A percentile compares a stretch with the other conserved stretches of the same genome.
These are phyloP conservation scores for Xylariaceae sp. DNA, from an alignment of 2,329 filamentous ascomycete genomes.

Conservation along the genomic window DNA sequence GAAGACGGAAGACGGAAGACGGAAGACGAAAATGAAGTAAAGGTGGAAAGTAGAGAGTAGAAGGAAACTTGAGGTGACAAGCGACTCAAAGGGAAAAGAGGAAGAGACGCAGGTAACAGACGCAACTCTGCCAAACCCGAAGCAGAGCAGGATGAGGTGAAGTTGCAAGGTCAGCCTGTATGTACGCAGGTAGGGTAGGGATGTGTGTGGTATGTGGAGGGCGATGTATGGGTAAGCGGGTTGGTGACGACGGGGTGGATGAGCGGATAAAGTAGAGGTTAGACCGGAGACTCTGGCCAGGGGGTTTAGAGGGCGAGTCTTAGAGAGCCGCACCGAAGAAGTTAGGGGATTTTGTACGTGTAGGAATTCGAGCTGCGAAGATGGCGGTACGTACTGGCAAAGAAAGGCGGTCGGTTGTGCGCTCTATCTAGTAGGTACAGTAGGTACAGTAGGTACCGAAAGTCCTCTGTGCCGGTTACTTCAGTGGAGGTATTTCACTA, in stretches of 20 bases:
- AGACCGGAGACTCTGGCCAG: too few relatives aligned
- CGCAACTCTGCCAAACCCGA: constrained; percentile 5
- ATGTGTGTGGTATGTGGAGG: too few relatives aligned
- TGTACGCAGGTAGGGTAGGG: too few relatives aligned
- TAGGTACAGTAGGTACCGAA: background rate
- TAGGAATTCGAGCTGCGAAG: background rate
- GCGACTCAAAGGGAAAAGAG: background rate
- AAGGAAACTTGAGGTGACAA: background rate
- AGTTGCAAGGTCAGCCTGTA: background rate
- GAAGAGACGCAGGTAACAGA: background rate
- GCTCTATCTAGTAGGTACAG: too few relatives aligned
- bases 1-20: too few relatives aligned
- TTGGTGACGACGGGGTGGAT: too few relatives aligned
- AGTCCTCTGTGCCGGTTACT: background rate
- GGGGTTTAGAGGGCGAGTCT: too few relatives aligned
- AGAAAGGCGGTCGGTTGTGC: background rate
- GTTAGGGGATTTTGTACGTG: too few relatives aligned
- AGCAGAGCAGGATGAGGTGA: constrained; percentile 1
- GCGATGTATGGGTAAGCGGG: too few relatives aligned
- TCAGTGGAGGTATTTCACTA: background rate
- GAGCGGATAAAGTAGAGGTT: too few relatives aligned
- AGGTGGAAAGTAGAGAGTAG: background rate
- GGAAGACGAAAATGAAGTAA: constrained; percentile 2
- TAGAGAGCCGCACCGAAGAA: too few relatives aligned
- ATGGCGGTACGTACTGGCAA: background rate